These are phyloP conservation scores for Elaeis oleifera DNA, from an alignment of 202 grass and related monocot species.

Conservation along the genomic window DNA sequence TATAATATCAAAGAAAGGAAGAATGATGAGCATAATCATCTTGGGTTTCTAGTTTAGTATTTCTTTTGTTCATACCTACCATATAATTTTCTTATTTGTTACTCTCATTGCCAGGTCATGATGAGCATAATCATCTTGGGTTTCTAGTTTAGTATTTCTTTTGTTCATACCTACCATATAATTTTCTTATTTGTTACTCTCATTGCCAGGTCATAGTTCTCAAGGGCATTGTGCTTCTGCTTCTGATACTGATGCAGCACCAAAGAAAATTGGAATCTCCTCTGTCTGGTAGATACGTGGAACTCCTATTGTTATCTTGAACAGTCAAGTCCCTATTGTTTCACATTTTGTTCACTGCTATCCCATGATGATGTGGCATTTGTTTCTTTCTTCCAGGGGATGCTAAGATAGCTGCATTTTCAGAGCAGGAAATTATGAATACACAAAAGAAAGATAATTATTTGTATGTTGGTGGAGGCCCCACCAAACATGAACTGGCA, in stretches of 20 bases:
- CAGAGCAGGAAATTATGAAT: slow-evolving; percentile 39
- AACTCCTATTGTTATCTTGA: too few species aligned
- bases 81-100: too few species aligned
- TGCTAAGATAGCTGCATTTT: slow-evolving; percentile 17
- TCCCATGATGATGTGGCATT: slow-evolving; percentile 3
- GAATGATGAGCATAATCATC: too few species aligned
- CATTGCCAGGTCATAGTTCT: slow-evolving; percentile 52
- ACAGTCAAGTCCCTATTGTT: too few species aligned
- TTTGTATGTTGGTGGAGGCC: slow-evolving; percentile 25
- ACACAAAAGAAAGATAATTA: slow-evolving; percentile 47
- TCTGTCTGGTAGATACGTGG: slow-evolving; percentile 24
- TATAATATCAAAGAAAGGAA: too few species aligned
- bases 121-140: too few species aligned
- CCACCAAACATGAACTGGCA: slow-evolving; percentile 27
- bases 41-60: too few species aligned
- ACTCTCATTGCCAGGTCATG: slow-evolving; percentile 39
- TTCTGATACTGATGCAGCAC: slow-evolving; percentile 42
- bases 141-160: too few species aligned
- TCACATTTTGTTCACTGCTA: not conserved
- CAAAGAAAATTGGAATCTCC: slow-evolving; percentile 35
- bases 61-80: too few species aligned
- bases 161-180: too few species aligned
- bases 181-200: not conserved
- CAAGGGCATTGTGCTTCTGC: slow-evolving; percentile 59
- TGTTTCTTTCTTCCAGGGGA: slow-evolving; percentile 40